Base-by-base conservation (phyloP, 345 rosid species). In the Moricandia moricandioides region DNA sequence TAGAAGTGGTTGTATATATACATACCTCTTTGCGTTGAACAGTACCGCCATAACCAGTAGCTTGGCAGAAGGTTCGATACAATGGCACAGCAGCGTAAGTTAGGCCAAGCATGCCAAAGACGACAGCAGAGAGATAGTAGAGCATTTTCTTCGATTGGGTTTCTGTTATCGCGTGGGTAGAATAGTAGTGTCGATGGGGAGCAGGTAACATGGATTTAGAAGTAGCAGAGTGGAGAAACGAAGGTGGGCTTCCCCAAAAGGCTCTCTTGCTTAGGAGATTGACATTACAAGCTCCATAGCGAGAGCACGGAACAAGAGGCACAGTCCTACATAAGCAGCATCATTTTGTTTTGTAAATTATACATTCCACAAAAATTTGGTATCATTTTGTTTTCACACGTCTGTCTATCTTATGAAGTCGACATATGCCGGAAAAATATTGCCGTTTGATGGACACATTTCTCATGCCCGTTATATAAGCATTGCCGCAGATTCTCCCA, bases 21-120 rank as follows among this genome's bases (percentile, higher is more conserved):
- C 4, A 62, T 59, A 94, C 97, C 98, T 94, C 98, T 69, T 89
- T 88, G 27, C 98, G 95, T 75, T 94, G 98, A 51, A 91, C 82
- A 60, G 97, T 94, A 14, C 98, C 97, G 2, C 98, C 96, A 82
- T 88, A 90, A 4, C 98, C 97, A 68, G 97, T 91, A 69, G 93
- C 93, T 81, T 91, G 97, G 84, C 98, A 94, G 81, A 94, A 94
- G 65, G 88, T 88, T 73, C 95, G 79, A 68, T 94, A 94, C 78
- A 91, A 81, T 11, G 98, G 98, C 17, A 94, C 98, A 33, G 98
- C 97, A 0, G 97, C 97, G 72, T 88, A 94, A 71, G 81, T 88
- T 39, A 91, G 13, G 34, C 97, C 97, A 77, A 91, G 93, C 98
- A 94, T 94, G 6, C 86, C 91, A 61, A 94, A 69, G 74, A 86